Conservation (phyloP, 2,329 filamentous ascomycete species). For the Neonectria sp. region DNA sequence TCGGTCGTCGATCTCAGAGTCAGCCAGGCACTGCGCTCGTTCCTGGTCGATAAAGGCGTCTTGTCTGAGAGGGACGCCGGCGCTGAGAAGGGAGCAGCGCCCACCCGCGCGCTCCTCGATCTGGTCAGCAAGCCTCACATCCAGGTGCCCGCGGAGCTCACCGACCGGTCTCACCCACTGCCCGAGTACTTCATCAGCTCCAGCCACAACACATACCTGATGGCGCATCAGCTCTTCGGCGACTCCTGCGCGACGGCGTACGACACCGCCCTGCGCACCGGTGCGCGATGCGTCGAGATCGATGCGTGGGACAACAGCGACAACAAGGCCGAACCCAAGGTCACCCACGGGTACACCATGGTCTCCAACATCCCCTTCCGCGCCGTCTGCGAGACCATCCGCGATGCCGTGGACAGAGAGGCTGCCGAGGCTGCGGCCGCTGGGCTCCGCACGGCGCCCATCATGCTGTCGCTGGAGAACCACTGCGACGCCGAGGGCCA, state of each 20-base stretch:
- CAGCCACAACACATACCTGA: conserved; percentile 81
- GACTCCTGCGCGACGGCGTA: conserved; percentile 75
- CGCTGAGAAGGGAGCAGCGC: conserved; percentile 55
- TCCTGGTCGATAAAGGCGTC: conserved; percentile 67
- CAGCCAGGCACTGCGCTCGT: conserved; percentile 70
- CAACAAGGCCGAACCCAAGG: conserved; percentile 75
- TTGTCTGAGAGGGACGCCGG: conserved; percentile 64
- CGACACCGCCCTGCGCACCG: conserved; percentile 72
- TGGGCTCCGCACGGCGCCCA: conserved; percentile 66
- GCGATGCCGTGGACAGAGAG: conserved; percentile 74
- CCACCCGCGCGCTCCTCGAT: conserved; percentile 61
- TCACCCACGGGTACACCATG: conserved; percentile 79
- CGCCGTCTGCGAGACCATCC: conserved; percentile 75
- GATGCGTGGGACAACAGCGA: conserved; percentile 79
- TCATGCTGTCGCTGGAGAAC: conserved; percentile 78
- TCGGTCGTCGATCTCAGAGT: conserved; percentile 70
- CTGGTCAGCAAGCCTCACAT: conserved; percentile 72
- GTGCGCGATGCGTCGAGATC: conserved; percentile 80
- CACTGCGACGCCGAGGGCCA: conserved; percentile 75
- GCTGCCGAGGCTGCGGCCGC: conserved; percentile 55
- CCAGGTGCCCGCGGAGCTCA: conserved; percentile 67
- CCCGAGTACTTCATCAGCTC: conserved; percentile 82
- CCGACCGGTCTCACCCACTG: conserved; percentile 72
- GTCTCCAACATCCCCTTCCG: conserved; percentile 78
- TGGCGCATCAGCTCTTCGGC: conserved; percentile 79